Evolutionary conservation across 202 grass and related monocot genomes (phyloP), one percentile per base, ranked within the genome.

Genomic region (Eragrostis tef): DNA sequence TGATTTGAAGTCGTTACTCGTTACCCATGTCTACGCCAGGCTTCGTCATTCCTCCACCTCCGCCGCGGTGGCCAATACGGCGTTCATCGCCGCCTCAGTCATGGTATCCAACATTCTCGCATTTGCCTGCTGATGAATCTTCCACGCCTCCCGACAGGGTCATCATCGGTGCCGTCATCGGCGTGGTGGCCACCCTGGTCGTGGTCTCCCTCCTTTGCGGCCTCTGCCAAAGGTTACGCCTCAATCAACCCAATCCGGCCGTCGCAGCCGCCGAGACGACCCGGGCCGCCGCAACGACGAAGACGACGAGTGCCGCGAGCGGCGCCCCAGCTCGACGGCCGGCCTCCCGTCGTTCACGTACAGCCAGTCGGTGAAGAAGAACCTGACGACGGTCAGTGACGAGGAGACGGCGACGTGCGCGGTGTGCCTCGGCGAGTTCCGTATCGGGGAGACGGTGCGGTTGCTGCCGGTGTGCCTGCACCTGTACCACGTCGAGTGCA

Each of bases 401-500:
- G 85, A 78, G 46, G 79, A 56, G 27, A 43, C 42, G 19, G 66
- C 66, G 47, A 44, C 56, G 39, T 87, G 86, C 57, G 54, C 79
- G 0, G 79, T 87, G 66, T 87, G 86, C 73, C 86, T 87, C 2
- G 79, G 39, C 25, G 48, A 59, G 57, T 78, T 87, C 48, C 56
- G 65, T 49, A 7, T 36, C 39, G 86, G 80, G 0, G 86, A 87
- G 79, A 66, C n/a, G 66, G 86, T 87, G 26, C 73, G 86, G 67
- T 73, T 71, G 66, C 49, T 87, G 56, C 74, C 86, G 25, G 56
- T 46, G 79, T 87, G 86, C 49, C 25, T 78, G n/a, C 86, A 87
- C 49, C 73, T 87, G 15, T 87, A 72, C 74, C 86, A 83, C 41
- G 67, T 67, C 2, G 86, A 78, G 67, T 87, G 86, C 80, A 87